A percentile compares a stretch with the other conserved stretches of the same genome.
phyloP scores from a whole-genome alignment of 2,329 filamentous ascomycete genomes.

The Aphanocladium album region DNA sequence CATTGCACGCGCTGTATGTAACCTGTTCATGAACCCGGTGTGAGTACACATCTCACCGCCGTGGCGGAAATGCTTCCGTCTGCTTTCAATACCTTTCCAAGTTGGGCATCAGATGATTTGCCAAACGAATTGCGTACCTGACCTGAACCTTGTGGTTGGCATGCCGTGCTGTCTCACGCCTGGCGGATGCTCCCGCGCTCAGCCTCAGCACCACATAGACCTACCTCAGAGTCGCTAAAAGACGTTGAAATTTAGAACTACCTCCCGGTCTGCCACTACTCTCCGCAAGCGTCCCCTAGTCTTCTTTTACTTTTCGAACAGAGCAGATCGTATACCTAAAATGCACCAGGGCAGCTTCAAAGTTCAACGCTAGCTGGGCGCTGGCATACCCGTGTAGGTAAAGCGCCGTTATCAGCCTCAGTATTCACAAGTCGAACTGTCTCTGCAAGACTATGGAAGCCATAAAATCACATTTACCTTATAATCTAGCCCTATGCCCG shows the following conservation, averaged over 20 bases:
- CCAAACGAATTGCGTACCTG: background rate
- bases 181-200: background rate
- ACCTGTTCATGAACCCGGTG: background rate
- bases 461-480: background rate
- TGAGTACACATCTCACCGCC: background rate
- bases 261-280: background rate
- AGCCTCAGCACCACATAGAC: background rate
- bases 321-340: background rate
- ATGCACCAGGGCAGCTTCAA: background rate
- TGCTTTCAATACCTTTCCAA: background rate
- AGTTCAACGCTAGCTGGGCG: background rate
- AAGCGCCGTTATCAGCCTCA: background rate
- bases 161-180: background rate
- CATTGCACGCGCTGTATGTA: background rate
- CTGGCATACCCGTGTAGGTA: background rate
- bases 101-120: background rate
- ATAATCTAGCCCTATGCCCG: background rate
- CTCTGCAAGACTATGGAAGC: background rate
- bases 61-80: background rate
- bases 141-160: background rate
- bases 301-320: background rate
- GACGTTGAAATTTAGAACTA: background rate
- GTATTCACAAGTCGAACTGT: background rate
- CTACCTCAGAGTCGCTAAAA: background rate
- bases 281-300: background rate